Evolutionary conservation across 768 basidiomycete genomes (phyloP).

Genomic region (Russula earlei): DNA sequence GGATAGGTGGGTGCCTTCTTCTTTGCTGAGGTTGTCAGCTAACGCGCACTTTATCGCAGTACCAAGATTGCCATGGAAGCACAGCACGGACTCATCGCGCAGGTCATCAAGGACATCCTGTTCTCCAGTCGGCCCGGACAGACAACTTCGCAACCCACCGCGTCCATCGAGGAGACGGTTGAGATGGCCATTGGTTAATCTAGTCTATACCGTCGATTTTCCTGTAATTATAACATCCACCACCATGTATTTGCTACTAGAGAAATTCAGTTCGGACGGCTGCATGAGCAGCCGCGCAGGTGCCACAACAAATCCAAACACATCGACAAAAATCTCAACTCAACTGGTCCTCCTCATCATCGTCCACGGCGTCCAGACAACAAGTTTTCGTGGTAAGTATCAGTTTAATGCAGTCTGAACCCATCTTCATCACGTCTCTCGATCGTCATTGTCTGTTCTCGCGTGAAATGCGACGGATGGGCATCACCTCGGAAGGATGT

Average conservation of each 20-base stretch:
- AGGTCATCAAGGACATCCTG: constrained; percentile 87
- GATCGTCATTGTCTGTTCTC: background rate
- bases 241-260: background rate
- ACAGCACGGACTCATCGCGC: constrained; percentile 88
- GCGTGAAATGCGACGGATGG: constrained; percentile 3
- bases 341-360: constrained; percentile 23
- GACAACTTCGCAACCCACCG: background rate
- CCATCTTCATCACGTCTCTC: background rate
- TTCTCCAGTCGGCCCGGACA: constrained; percentile 51
- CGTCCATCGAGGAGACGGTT: constrained; percentile 11
- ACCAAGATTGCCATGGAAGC: constrained; percentile 85
- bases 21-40: background rate
- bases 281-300: background rate
- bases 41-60: constrained; percentile 32
- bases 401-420: background rate
- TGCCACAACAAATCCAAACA: constrained; percentile 16
- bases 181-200: constrained; percentile 13
- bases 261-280: background rate
- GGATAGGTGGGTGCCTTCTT: constrained; percentile 46
- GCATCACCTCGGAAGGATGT: constrained; percentile 3
- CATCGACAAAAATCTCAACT: background rate
- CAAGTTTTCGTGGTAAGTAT: constrained; percentile 26
- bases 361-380: constrained; percentile 25
- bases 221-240: background rate
- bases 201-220: background rate